A percentile compares a stretch with the other conserved stretches of the same genome.
Conservation (phyloP, 768 basidiomycete genomes). For the Holtermannia corniformis region DNA sequence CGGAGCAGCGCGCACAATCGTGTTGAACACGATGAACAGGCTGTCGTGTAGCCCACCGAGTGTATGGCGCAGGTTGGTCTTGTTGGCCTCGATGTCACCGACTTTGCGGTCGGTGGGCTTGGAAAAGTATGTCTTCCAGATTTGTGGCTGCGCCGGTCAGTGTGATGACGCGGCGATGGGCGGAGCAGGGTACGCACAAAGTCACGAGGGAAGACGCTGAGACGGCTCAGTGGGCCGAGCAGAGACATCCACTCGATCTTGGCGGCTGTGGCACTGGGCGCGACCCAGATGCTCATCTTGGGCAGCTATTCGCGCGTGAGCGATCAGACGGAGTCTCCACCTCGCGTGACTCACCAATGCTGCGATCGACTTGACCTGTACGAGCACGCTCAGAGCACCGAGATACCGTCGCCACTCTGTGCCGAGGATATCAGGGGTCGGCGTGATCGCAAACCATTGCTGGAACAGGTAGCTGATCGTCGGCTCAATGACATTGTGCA, state of each 20-base stretch:
- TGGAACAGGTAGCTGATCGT: conserved; percentile 37
- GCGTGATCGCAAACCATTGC: conserved; percentile 37
- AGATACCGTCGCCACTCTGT: conserved; percentile 70
- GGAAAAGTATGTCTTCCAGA: conserved; percentile 73
- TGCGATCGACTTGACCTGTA: conserved; percentile 74
- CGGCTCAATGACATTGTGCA: conserved; percentile 69
- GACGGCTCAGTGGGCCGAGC: conserved; percentile 71
- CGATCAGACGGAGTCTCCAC: conserved; percentile 55
- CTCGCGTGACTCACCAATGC: conserved; percentile 49
- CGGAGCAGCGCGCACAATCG: conserved; percentile 72
- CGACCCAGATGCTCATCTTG: conserved; percentile 34
- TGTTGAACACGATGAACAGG: conserved; percentile 78
- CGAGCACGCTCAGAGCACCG: conserved; percentile 67
- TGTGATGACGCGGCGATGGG: too few relatives aligned
- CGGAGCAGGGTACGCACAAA: conserved; percentile 52
- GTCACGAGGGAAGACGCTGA: conserved; percentile 80
- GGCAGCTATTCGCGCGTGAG: conserved; percentile 22
- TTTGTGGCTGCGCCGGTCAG: conserved; percentile 51
- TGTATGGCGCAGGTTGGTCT: conserved; percentile 74
- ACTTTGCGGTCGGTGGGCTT: conserved; percentile 66
- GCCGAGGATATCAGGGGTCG: conserved; percentile 34
- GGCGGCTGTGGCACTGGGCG: conserved; percentile 25
- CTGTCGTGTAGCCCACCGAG: conserved; percentile 71
- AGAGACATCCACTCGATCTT: conserved; percentile 49
- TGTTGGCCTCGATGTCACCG: conserved; percentile 70